These are phyloP conservation scores for Pyricularia pennisetigena DNA, from an alignment of 2,329 filamentous ascomycete species.

Conservation along the genomic window DNA sequence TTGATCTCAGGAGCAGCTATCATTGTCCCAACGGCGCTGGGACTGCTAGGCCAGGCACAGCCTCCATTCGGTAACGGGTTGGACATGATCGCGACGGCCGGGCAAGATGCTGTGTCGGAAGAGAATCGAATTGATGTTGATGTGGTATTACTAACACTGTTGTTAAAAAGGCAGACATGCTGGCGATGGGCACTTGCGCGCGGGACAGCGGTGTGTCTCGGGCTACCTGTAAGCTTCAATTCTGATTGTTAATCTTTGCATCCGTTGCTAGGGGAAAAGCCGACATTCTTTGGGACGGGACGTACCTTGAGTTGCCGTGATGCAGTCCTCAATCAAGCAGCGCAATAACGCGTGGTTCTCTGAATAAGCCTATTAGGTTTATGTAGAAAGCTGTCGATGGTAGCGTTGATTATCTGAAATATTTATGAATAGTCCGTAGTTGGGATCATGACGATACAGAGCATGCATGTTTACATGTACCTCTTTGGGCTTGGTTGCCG, in stretches of 20 bases:
- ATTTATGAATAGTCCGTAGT: neutral
- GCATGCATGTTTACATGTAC: neutral
- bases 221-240: neutral
- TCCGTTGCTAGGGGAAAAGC: neutral
- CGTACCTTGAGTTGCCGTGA: neutral
- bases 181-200: neutral
- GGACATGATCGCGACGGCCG: neutral
- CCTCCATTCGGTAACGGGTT: neutral
- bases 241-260: neutral
- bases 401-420: neutral
- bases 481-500: neutral
- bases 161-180: conserved; percentile 14
- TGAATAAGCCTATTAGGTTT: neutral
- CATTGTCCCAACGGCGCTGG: neutral
- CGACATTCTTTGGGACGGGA: neutral
- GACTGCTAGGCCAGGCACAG: neutral
- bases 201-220: neutral
- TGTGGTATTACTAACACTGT: conserved; percentile 20
- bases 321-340: neutral
- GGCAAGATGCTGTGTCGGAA: neutral
- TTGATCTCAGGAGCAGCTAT: conserved; percentile 13
- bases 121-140: conserved; percentile 12
- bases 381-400: neutral
- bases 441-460: neutral
- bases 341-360: neutral